Evolutionary conservation across 2,329 filamentous ascomycete genomes (phyloP).

Genomic region (Salinomyces thailandicus): DNA sequence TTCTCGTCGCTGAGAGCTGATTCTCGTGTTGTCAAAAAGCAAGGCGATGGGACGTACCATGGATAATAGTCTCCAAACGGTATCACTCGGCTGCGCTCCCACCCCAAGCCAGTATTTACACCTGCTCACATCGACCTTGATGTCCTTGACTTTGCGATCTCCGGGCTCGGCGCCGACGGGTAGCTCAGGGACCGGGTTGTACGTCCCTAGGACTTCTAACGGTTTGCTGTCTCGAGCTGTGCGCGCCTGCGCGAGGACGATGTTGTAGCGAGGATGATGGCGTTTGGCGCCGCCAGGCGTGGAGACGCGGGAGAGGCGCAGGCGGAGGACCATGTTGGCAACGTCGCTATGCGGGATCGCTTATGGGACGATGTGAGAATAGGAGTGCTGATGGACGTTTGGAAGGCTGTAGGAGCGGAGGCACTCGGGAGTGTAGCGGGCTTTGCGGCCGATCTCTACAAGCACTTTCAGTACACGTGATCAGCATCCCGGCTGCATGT

Average conservation of each 20-base stretch:
- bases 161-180: constrained; percentile 40
- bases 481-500: too few species aligned
- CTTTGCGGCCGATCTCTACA: too few species aligned
- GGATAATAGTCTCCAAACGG: constrained; percentile 72
- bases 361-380: too few species aligned
- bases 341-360: too few species aligned
- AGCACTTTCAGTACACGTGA: too few species aligned
- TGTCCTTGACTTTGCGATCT: constrained; percentile 71
- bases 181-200: constrained; percentile 51
- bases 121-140: constrained; percentile 69
- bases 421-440: too few species aligned
- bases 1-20: too few species aligned
- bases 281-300: constrained; percentile 42
- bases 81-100: constrained; percentile 85
- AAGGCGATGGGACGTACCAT: constrained; percentile 48
- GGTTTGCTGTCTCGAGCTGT: constrained; percentile 80
- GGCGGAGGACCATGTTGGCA: constrained; percentile 75
- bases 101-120: constrained; percentile 96
- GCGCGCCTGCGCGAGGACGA: constrained; percentile 80
- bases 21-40: too few species aligned
- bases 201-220: constrained; percentile 75
- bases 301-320: constrained; percentile 88
- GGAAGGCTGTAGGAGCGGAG: too few species aligned
- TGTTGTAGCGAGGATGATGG: constrained; percentile 92
- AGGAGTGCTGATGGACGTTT: too few species aligned